These are phyloP conservation scores for Naegleria gruberi DNA, from an alignment of 208 protist species.

Conservation along the genomic window DNA sequence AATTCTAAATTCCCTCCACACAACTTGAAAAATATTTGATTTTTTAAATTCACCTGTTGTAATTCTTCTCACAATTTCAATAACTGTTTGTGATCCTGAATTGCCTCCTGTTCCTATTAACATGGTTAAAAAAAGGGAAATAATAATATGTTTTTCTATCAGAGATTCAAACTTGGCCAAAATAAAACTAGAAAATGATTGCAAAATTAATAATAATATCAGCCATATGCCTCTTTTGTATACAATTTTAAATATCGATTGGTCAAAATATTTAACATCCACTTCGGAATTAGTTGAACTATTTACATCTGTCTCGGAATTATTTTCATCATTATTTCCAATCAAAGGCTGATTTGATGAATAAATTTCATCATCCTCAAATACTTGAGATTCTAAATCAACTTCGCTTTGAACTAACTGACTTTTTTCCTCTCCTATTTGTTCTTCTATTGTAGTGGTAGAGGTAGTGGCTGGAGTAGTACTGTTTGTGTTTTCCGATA, in stretches of 20 bases:
- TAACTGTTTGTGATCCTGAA: neutral
- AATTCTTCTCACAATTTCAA: neutral
- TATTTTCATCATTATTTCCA: neutral
- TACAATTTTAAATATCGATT: neutral
- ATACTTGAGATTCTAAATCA: neutral
- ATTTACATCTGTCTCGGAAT: neutral
- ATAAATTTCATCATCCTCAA: neutral
- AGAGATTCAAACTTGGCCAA: neutral
- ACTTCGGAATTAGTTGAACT: neutral
- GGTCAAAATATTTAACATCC: neutral
- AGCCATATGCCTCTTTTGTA: conserved; percentile 1
- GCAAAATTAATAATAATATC: conserved; percentile 2
- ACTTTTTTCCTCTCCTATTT: neutral
- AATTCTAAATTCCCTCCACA: neutral
- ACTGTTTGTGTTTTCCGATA: no score
- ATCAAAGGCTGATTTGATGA: neutral
- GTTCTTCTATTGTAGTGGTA: no score
- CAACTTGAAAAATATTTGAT: neutral
- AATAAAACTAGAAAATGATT: conserved; percentile 10
- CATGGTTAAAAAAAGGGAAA: conserved; percentile 14
- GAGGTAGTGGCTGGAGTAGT: no score
- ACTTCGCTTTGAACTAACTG: neutral
- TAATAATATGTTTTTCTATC: neutral
- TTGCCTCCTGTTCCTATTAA: conserved; percentile 1
- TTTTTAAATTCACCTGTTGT: neutral